A percentile compares a stretch with the other conserved stretches of the same genome.
phyloP scores from a whole-genome alignment of 2,329 filamentous ascomycete species.

The Zymoseptoria passerinii region DNA sequence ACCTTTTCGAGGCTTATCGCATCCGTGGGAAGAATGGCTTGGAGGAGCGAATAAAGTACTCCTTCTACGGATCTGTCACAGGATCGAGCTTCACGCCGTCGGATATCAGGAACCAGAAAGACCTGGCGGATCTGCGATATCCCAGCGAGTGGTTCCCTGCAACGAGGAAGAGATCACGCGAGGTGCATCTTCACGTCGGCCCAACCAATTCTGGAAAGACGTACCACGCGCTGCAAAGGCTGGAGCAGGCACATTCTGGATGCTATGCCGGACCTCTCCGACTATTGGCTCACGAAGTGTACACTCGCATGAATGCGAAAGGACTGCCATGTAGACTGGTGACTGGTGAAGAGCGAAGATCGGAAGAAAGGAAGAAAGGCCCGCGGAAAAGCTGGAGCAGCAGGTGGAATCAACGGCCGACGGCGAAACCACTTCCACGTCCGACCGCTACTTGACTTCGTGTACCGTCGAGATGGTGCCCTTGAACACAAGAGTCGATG shows the following conservation, averaged over 20 bases:
- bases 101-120: slow-evolving; percentile 51
- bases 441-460: slow-evolving; percentile 53
- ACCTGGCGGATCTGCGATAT: slow-evolving; percentile 73
- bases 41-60: slow-evolving; percentile 47
- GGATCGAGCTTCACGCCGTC: slow-evolving; percentile 49
- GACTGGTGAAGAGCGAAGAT: slow-evolving; percentile 80
- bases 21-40: slow-evolving; percentile 19
- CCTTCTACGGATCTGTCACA: slow-evolving; percentile 59
- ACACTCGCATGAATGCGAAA: slow-evolving; percentile 70
- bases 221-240: slow-evolving; percentile 78
- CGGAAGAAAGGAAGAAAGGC: slow-evolving; percentile 41
- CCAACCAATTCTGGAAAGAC: slow-evolving; percentile 98
- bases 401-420: not conserved
- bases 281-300: slow-evolving; percentile 89
- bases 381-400: not conserved
- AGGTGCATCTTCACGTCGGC: slow-evolving; percentile 85
- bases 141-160: slow-evolving; percentile 88
- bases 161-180: slow-evolving; percentile 70
- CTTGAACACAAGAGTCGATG: slow-evolving; percentile 57
- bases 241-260: slow-evolving; percentile 67
- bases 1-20: slow-evolving; percentile 11
- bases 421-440: slow-evolving; percentile 40
- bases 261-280: slow-evolving; percentile 87
- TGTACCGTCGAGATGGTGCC: slow-evolving; percentile 92
- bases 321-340: slow-evolving; percentile 70